These are phyloP conservation scores for Trichosporon sp. DNA, from an alignment of 1,284 basidiomycete species.

Conservation along the genomic window DNA sequence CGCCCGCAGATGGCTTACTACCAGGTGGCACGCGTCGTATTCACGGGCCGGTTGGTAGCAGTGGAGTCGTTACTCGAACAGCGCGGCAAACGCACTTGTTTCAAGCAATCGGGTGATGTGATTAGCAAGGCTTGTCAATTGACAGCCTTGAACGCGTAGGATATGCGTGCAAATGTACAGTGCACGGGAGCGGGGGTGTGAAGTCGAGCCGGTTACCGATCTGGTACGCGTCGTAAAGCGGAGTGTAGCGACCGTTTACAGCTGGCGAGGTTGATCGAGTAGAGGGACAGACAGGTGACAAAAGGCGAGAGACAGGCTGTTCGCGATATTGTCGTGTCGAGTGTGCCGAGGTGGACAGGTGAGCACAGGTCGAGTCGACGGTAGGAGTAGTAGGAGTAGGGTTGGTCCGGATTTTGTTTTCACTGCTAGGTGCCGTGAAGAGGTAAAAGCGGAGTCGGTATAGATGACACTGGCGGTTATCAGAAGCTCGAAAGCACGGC, in stretches of 20 bases:
- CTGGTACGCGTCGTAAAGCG: background rate
- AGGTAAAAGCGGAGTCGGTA: background rate
- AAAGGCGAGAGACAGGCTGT: background rate
- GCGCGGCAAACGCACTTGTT: background rate
- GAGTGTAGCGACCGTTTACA: background rate
- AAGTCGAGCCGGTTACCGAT: background rate
- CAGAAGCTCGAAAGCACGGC: background rate
- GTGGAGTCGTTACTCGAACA: background rate
- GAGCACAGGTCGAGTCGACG: constrained; percentile 1
- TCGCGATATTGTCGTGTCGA: background rate
- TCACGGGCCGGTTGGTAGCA: background rate
- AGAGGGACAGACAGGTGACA: background rate
- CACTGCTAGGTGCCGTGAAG: background rate
- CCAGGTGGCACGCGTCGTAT: background rate
- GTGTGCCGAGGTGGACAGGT: background rate
- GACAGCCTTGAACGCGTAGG: background rate
- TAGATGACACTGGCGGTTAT: background rate
- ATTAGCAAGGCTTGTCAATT: background rate
- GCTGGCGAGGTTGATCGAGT: background rate
- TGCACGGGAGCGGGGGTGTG: background rate
- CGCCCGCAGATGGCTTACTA: constrained; percentile 2
- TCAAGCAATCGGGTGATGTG: background rate
- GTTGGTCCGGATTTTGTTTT: constrained; percentile 5
- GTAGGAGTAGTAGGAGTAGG: background rate
- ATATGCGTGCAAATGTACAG: background rate